Evolutionary conservation across 2,329 filamentous ascomycete genomes (phyloP).

Genomic region (Gaeumannomyces sp.): DNA sequence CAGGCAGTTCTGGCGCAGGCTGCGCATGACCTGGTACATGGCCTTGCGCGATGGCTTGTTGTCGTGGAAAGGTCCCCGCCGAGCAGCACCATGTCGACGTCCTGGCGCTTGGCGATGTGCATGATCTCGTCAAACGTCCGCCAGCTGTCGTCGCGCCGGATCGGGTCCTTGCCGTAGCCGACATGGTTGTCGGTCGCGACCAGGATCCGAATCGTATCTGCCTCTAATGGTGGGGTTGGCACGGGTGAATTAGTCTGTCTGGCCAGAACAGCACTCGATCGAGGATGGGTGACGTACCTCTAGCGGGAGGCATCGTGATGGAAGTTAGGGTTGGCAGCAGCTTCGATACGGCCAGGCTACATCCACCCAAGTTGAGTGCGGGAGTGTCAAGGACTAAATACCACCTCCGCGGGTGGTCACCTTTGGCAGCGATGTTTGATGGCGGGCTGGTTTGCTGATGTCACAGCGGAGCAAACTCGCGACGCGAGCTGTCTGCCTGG

Average conservation of each 20-base stretch:
- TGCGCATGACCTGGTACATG: constrained; percentile 96
- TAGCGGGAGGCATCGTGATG: not conserved
- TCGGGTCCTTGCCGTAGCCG: constrained; percentile 83
- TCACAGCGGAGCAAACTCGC: not conserved
- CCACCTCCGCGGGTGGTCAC: too few species aligned
- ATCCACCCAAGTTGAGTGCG: not conserved
- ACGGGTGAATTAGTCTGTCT: not conserved
- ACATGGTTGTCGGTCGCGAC: constrained; percentile 97
- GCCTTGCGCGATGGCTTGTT: constrained; percentile 95
- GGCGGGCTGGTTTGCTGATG: not conserved
- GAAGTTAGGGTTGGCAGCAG: not conserved
- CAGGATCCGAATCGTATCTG: constrained; percentile 90
- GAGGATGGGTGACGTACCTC: not conserved
- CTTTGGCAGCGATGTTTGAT: not conserved
- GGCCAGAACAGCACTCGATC: not conserved
- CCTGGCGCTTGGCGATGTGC: constrained; percentile 74
- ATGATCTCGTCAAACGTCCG: constrained; percentile 93
- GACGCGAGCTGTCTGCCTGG: constrained; percentile 3
- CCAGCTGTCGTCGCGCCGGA: constrained; percentile 97
- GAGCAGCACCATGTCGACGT: constrained; percentile 95
- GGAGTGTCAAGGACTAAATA: too few species aligned
- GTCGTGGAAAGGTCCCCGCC: constrained; percentile 96
- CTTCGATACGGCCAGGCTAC: not conserved
- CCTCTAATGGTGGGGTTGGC: constrained; percentile 12
- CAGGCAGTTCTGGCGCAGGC: constrained; percentile 84